Conservation (phyloP, 345 rosid genomes). For the Trapa bicornis region DNA sequence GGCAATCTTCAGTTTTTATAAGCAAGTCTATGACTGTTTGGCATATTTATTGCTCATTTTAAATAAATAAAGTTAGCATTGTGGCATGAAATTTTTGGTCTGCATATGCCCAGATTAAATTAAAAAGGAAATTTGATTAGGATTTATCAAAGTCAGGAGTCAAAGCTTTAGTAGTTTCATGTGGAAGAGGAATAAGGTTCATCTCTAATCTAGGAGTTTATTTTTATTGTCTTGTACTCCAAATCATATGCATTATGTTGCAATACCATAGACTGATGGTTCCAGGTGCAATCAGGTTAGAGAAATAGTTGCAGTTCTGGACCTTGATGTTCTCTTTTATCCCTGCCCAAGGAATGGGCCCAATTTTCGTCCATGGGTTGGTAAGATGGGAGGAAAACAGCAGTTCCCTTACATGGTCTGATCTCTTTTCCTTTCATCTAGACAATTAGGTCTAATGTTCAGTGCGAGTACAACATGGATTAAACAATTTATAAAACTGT, state of each 20-base stretch:
- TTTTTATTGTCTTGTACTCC: background rate
- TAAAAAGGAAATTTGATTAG: background rate
- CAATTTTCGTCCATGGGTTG: conserved; percentile 70
- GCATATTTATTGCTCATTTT: background rate
- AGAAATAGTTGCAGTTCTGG: conserved; percentile 80
- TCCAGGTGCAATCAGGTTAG: conserved; percentile 47
- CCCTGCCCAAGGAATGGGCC: conserved; percentile 92
- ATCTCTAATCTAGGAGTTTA: background rate
- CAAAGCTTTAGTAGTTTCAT: background rate
- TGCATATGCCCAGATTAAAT: background rate
- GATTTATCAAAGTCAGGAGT: background rate
- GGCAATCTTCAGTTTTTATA: background rate
- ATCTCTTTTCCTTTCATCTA: conserved; percentile 6
- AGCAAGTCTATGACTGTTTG: background rate
- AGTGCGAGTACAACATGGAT: background rate
- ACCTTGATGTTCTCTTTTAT: conserved; percentile 81
- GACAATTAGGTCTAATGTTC: background rate
- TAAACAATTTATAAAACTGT: background rate
- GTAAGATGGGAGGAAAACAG: conserved; percentile 76
- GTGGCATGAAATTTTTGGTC: background rate
- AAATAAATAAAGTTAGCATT: background rate
- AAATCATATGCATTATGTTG: background rate
- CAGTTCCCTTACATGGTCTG: conserved; percentile 95
- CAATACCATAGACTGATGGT: conserved; percentile 7
- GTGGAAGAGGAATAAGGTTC: background rate